phyloP scores from a whole-genome alignment of 306 rosid genomes.

The Cicer chorassanicum region DNA sequence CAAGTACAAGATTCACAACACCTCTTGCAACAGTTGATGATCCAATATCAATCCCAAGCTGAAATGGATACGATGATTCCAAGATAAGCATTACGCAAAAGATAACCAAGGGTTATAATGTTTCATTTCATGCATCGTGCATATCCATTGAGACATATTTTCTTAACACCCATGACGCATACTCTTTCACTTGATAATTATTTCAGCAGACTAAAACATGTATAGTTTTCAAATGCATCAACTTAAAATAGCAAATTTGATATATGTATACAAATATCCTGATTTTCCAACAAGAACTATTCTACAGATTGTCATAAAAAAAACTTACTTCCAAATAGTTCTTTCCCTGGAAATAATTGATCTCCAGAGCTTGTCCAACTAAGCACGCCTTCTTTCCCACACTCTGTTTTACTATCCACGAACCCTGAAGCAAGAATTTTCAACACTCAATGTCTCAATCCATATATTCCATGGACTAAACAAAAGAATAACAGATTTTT shows the following conservation, averaged over 20 bases:
- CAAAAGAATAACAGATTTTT: slow-evolving; percentile 20
- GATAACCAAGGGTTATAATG: slow-evolving; percentile 8
- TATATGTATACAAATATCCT: neutral
- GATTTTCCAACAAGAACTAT: slow-evolving; percentile 15
- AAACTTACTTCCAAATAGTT: slow-evolving; percentile 87
- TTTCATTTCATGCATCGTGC: slow-evolving; percentile 34
- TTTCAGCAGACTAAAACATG: slow-evolving; percentile 4
- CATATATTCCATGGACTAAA: slow-evolving; percentile 3
- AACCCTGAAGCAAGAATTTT: slow-evolving; percentile 67
- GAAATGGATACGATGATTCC: slow-evolving; percentile 42
- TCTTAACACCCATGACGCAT: slow-evolving; percentile 18
- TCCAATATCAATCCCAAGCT: slow-evolving; percentile 80
- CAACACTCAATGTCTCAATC: slow-evolving; percentile 28
- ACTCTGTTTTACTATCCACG: slow-evolving; percentile 98
- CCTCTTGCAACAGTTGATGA: slow-evolving; percentile 96
- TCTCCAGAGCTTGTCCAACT: slow-evolving; percentile 84
- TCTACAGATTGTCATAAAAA: neutral
- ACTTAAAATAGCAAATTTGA: slow-evolving; percentile 24
- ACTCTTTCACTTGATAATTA: slow-evolving; percentile 1
- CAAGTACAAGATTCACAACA: slow-evolving; percentile 90
- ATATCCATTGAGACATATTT: slow-evolving; percentile 20
- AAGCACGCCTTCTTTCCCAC: slow-evolving; percentile 98
- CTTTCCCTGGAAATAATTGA: slow-evolving; percentile 74
- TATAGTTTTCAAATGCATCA: slow-evolving; percentile 7
- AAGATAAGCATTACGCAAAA: slow-evolving; percentile 33